phyloP scores from a whole-genome alignment of 73 alveolate genomes.

The Durusdinium trenchii region DNA sequence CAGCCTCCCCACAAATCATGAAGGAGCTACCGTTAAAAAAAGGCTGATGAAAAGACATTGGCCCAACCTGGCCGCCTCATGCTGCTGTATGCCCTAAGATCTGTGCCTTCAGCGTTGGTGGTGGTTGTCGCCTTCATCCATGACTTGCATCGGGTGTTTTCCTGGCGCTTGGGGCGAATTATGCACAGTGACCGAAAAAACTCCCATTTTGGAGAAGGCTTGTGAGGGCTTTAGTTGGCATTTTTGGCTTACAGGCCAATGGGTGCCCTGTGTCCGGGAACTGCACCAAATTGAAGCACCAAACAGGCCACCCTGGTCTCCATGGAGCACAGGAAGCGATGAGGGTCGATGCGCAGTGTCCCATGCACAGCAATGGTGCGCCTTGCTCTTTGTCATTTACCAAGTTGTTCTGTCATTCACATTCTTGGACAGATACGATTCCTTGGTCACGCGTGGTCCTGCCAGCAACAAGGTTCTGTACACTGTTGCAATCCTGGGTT shows the following conservation, averaged over 20 bases:
- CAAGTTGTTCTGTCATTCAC: neutral
- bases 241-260: conserved; percentile 21
- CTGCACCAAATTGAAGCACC: neutral
- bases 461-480: neutral
- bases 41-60: conserved; percentile 33
- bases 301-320: neutral
- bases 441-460: conserved; percentile 25
- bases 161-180: too few species aligned
- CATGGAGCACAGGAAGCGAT: neutral
- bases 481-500: neutral
- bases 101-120: conserved; percentile 19
- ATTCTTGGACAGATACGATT: conserved; percentile 24
- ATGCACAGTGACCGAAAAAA: too few species aligned
- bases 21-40: conserved; percentile 21
- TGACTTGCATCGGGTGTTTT: neutral
- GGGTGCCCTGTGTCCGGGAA: neutral
- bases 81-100: conserved; percentile 10
- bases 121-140: conserved; percentile 3
- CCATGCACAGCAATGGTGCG: conserved; percentile 45
- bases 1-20: conserved; percentile 46
- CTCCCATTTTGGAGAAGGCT: too few species aligned
- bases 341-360: conserved; percentile 13
- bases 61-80: conserved; percentile 38
- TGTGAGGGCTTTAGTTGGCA: neutral
- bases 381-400: neutral